Percentiles rank a stretch among this genome's conserved stretches.
These are phyloP conservation scores for Hysterangium stoloniferum DNA, from an alignment of 768 basidiomycete species.

Conservation along the genomic window DNA sequence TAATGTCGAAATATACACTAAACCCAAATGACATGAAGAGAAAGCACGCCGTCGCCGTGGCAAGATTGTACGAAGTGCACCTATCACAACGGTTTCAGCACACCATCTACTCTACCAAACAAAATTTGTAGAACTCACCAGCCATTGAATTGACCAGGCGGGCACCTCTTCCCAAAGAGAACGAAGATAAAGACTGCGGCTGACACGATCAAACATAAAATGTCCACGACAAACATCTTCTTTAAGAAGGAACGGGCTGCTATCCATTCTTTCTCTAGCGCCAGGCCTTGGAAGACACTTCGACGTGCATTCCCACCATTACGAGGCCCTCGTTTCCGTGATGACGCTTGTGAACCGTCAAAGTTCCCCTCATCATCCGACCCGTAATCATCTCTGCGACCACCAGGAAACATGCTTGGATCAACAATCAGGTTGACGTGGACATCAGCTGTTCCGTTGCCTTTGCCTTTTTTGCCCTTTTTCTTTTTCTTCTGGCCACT, in stretches of 20 bases:
- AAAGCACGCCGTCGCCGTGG: slow-evolving; percentile 54
- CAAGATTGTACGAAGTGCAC: slow-evolving; percentile 68
- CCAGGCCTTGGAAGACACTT: slow-evolving; percentile 51
- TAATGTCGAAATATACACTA: slow-evolving; percentile 56
- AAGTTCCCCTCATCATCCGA: slow-evolving; percentile 29
- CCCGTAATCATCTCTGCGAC: slow-evolving; percentile 32
- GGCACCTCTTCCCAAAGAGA: slow-evolving; percentile 54
- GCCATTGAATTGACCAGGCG: slow-evolving; percentile 51
- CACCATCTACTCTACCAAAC: too few relatives aligned
- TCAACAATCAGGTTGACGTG: slow-evolving; percentile 73
- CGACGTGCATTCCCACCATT: slow-evolving; percentile 33
- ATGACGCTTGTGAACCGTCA: slow-evolving; percentile 28
- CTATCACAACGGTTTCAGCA: slow-evolving; percentile 26
- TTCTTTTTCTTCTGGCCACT: slow-evolving; percentile 33
- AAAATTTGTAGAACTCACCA: slow-evolving; percentile 44
- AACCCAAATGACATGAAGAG: slow-evolving; percentile 47
- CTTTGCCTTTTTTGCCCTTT: slow-evolving; percentile 36
- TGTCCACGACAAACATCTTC: slow-evolving; percentile 46
- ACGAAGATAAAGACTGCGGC: slow-evolving; percentile 52
- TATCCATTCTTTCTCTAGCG: slow-evolving; percentile 59
- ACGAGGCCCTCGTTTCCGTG: slow-evolving; percentile 24
- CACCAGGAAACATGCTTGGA: slow-evolving; percentile 43
- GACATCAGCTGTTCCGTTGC: slow-evolving; percentile 36
- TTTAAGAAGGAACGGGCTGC: slow-evolving; percentile 44
- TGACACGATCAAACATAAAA: slow-evolving; percentile 43